Percentiles rank a stretch among this genome's conserved stretches.
phyloP scores from a whole-genome alignment of 2,329 filamentous ascomycete genomes.

The Cercospora berteroae region DNA sequence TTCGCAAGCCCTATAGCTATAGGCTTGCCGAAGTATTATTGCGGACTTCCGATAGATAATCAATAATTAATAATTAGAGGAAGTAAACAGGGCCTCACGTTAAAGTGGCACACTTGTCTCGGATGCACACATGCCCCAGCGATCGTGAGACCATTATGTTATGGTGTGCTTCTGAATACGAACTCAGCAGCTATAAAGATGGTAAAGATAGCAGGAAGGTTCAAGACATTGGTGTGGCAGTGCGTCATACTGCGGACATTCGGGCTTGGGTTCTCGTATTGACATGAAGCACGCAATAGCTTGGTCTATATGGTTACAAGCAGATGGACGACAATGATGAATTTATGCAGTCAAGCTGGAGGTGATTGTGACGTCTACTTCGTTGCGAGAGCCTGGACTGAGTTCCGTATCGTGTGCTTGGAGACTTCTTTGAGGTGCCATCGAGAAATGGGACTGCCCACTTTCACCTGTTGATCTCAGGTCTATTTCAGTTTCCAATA shows the following conservation, averaged over 20 bases:
- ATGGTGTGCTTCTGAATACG: not conserved
- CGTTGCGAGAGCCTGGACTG: not conserved
- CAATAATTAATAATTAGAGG: no score
- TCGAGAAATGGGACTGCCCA: not conserved
- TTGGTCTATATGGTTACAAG: not conserved
- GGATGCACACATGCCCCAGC: not conserved
- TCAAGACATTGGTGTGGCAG: not conserved
- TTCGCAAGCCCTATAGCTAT: no score
- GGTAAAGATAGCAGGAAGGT: not conserved
- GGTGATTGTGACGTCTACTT: not conserved
- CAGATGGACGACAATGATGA: not conserved
- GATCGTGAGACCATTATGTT: not conserved
- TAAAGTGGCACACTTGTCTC: not conserved
- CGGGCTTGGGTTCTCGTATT: not conserved
- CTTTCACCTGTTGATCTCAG: not conserved
- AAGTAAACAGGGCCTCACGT: no score
- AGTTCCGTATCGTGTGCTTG: not conserved
- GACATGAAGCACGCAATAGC: not conserved
- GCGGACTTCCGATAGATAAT: no score
- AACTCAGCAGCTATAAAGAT: not conserved
- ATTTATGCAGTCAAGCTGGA: not conserved
- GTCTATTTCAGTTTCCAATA: not conserved
- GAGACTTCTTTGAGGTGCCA: not conserved
- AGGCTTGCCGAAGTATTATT: no score
- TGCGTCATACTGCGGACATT: not conserved